Evolutionary conservation across 176 grass and related monocot species (phyloP).

Genomic region (Oryza punctata): DNA sequence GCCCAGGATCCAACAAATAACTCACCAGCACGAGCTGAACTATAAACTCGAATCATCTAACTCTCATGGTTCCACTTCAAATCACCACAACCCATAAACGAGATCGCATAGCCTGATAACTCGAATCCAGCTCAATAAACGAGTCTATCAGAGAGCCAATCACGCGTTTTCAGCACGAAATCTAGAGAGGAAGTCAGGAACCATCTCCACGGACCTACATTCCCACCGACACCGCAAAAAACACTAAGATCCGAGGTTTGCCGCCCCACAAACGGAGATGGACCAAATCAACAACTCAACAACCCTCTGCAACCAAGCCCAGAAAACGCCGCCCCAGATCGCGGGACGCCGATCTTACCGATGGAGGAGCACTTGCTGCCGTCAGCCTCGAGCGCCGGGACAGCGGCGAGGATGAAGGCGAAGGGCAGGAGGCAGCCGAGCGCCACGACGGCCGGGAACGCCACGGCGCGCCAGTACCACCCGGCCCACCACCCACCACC

Average conservation of each 20-base stretch:
- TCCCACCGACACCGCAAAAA: slow-evolving; percentile 38
- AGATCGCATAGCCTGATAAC: slow-evolving; percentile 1
- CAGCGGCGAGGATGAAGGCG: slow-evolving; percentile 83
- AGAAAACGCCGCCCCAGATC: slow-evolving; percentile 24
- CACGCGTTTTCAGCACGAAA: slow-evolving; percentile 26
- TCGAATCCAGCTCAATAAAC: slow-evolving; percentile 37
- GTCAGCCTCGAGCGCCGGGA: slow-evolving; percentile 80
- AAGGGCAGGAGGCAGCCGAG: slow-evolving; percentile 78
- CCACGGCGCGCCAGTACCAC: slow-evolving; percentile 54
- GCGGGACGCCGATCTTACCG: slow-evolving; percentile 50
- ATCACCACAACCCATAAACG: slow-evolving; percentile 4
- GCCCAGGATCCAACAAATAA: slow-evolving; percentile 33
- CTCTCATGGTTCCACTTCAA: slow-evolving; percentile 18
- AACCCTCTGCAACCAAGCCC: slow-evolving; percentile 17
- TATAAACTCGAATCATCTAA: slow-evolving; percentile 32
- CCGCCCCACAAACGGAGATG: slow-evolving; percentile 24
- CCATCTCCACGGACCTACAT: slow-evolving; percentile 37
- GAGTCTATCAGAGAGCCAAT: slow-evolving; percentile 9
- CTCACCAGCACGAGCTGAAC: slow-evolving; percentile 10
- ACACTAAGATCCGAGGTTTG: slow-evolving; percentile 34
- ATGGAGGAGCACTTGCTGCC: slow-evolving; percentile 89
- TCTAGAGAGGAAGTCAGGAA: slow-evolving; percentile 12
- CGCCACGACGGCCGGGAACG: slow-evolving; percentile 59
- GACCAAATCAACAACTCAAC: slow-evolving; percentile 41
- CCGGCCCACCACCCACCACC: background rate